phyloP scores from a whole-genome alignment of 257 asterid genomes.

The Solanum okadae region DNA sequence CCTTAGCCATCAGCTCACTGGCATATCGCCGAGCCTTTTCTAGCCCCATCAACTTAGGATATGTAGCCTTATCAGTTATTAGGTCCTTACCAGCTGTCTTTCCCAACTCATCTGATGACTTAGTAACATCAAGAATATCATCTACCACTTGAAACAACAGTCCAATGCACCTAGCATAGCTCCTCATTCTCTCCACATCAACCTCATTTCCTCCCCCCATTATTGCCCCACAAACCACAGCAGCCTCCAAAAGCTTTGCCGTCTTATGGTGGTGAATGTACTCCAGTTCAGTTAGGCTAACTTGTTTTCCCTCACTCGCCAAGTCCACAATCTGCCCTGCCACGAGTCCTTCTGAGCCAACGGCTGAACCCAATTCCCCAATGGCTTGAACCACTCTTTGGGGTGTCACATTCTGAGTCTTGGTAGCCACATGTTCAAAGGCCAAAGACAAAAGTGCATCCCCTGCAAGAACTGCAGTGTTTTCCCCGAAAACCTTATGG shows the following conservation, averaged over 20 bases:
- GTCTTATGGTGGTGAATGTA: slow-evolving; percentile 64
- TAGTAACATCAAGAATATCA: slow-evolving; percentile 55
- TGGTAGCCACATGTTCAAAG: slow-evolving; percentile 45
- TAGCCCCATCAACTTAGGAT: slow-evolving; percentile 62
- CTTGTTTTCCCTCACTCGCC: slow-evolving; percentile 39
- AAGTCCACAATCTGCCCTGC: slow-evolving; percentile 61
- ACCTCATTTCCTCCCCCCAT: slow-evolving; percentile 46
- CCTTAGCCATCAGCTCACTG: slow-evolving; percentile 30
- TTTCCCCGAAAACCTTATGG: slow-evolving; percentile 56
- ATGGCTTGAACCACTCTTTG: slow-evolving; percentile 31
- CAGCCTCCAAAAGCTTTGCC: slow-evolving; percentile 59
- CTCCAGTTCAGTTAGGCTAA: slow-evolving; percentile 39
- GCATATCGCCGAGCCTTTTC: slow-evolving; percentile 42
- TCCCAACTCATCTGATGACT: slow-evolving; percentile 45
- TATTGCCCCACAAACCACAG: slow-evolving; percentile 64
- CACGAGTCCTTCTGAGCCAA: slow-evolving; percentile 56
- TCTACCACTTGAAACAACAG: slow-evolving; percentile 77
- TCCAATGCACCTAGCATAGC: slow-evolving; percentile 44
- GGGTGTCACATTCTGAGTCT: slow-evolving; percentile 16
- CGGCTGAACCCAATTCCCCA: slow-evolving; percentile 41
- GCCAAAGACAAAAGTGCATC: slow-evolving; percentile 62
- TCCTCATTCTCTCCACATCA: slow-evolving; percentile 51
- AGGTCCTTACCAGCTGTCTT: slow-evolving; percentile 68
- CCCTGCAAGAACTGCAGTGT: slow-evolving; percentile 56
- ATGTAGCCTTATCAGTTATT: slow-evolving; percentile 46